A percentile compares a stretch with the other conserved stretches of the same genome.
phyloP scores from a whole-genome alignment of 2,329 filamentous ascomycete species.

The Colletotrichum filicis region DNA sequence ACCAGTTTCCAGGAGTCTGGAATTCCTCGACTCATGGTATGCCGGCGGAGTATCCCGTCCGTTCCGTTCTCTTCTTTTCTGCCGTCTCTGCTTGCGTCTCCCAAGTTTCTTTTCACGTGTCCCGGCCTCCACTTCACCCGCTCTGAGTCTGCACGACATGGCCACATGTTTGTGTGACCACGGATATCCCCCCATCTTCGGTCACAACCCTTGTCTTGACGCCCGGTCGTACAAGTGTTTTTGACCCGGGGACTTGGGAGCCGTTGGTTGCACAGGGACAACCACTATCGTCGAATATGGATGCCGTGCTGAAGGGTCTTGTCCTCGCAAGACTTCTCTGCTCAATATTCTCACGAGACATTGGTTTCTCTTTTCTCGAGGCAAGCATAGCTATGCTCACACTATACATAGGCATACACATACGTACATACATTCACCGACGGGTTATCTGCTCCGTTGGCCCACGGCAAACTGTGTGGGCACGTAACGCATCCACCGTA shows the following conservation, averaged over 20 bases:
- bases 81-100: neutral
- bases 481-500: neutral
- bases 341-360: neutral
- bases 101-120: neutral
- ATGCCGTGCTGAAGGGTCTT: neutral
- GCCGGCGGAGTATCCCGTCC: neutral
- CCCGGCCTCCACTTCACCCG: neutral
- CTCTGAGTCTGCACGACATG: neutral
- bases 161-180: neutral
- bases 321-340: neutral
- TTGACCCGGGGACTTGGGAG: neutral
- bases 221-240: neutral
- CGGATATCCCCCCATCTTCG: neutral
- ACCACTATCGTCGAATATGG: neutral
- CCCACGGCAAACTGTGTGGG: neutral
- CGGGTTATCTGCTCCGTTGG: neutral
- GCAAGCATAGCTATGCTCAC: neutral
- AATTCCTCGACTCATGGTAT: neutral
- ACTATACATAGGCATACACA: neutral
- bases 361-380: neutral
- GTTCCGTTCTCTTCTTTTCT: neutral
- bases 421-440: neutral
- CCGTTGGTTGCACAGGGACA: neutral
- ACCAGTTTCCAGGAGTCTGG: neutral
- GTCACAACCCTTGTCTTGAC: neutral